Percentiles rank a stretch among this genome's conserved stretches.
phyloP scores from a whole-genome alignment of 768 basidiomycete genomes.

The Collybia mongolica region DNA sequence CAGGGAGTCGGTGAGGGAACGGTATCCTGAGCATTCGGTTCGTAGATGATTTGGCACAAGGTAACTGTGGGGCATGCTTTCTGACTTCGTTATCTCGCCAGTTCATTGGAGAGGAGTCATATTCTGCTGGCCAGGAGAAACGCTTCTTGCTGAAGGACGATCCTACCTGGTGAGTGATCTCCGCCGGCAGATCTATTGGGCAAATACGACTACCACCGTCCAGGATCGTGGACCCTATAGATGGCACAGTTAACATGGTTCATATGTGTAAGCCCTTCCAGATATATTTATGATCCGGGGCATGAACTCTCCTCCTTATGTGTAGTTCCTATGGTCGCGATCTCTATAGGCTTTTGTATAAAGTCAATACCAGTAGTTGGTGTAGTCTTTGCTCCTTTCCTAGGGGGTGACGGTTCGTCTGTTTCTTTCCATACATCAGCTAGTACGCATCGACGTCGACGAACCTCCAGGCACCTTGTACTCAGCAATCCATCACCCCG shows the following conservation, averaged over 20 bases:
- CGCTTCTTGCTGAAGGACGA: constrained; percentile 19
- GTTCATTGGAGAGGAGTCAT: constrained; percentile 26
- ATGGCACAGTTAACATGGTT: constrained; percentile 23
- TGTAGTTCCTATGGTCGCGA: constrained; percentile 21
- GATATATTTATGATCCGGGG: not conserved
- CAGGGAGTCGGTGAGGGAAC: not conserved
- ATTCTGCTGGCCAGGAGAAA: constrained; percentile 22
- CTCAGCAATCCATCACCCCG: constrained; percentile 21
- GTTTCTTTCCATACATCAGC: not conserved
- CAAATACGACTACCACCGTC: not conserved
- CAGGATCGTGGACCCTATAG: constrained; percentile 23
- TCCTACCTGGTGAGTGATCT: constrained; percentile 15
- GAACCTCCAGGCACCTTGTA: constrained; percentile 16
- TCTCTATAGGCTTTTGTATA: constrained; percentile 22
- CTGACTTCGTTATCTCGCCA: not conserved
- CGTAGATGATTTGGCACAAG: not conserved
- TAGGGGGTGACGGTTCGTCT: constrained; percentile 19
- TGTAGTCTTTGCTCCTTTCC: constrained; percentile 21
- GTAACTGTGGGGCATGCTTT: too few relatives aligned
- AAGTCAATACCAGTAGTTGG: constrained; percentile 19
- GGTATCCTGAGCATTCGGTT: not conserved
- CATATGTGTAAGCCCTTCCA: constrained; percentile 20
- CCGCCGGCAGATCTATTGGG: not conserved
- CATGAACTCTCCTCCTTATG: not conserved
- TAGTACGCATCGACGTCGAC: not conserved